Conservation (phyloP, 805 yeast species). For the Nakazawaea laoshanensis region DNA sequence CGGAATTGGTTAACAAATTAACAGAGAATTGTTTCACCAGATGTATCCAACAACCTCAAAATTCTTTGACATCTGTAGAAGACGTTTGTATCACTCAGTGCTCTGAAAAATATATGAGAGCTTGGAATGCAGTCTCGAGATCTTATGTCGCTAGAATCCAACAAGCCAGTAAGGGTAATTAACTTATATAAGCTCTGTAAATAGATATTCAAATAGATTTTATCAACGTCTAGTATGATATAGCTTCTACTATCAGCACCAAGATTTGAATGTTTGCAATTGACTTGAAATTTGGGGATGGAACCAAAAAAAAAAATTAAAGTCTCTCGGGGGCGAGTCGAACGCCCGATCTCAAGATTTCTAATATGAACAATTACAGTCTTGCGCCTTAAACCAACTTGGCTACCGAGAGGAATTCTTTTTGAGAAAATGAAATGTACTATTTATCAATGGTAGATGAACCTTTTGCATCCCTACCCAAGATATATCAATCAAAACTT, state of each 20-base stretch:
- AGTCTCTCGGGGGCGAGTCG: constrained; percentile 12
- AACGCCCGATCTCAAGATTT: constrained; percentile 11
- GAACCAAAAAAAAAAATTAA: constrained; percentile 3
- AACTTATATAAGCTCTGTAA: neutral
- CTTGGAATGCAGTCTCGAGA: constrained; percentile 82
- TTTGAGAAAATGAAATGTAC: neutral
- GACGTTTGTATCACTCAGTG: constrained; percentile 69
- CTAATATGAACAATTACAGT: constrained; percentile 11
- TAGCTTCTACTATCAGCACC: no score
- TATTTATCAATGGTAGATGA: no score
- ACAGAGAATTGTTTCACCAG: constrained; percentile 82
- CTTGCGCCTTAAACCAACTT: constrained; percentile 12
- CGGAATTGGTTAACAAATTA: constrained; percentile 75
- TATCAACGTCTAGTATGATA: no score
- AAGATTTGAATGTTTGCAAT: neutral
- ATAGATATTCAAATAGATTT: neutral
- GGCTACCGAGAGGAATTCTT: constrained; percentile 10
- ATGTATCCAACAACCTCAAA: constrained; percentile 61
- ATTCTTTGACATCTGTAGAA: constrained; percentile 39
- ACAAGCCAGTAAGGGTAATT: constrained; percentile 24
- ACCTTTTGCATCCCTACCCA: no score
- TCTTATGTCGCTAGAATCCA: constrained; percentile 72
- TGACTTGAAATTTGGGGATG: neutral
- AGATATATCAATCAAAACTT: no score
- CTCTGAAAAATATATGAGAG: constrained; percentile 78